A percentile compares a stretch with the other conserved stretches of the same genome.
phyloP scores from a whole-genome alignment of 179 eudicot genomes.

The Gypsophila paniculata region DNA sequence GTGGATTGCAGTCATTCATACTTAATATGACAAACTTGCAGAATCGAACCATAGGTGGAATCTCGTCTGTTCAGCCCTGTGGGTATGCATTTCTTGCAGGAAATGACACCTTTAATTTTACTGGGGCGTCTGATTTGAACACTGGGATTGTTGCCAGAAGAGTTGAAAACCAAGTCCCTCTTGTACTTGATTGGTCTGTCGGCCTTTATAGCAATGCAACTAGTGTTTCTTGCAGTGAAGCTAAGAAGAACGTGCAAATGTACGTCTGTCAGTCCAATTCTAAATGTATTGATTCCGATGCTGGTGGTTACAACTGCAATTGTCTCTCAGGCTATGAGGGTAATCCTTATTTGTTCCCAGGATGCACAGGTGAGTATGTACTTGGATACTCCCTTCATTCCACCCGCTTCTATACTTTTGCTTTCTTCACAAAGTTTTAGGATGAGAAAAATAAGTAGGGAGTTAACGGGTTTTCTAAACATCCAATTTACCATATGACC shows the following conservation, averaged over 20 bases:
- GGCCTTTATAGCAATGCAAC: conserved; percentile 13
- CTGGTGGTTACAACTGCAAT: conserved; percentile 42
- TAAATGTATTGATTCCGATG: conserved; percentile 23
- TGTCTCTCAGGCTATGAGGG: conserved; percentile 40
- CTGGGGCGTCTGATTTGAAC: conserved; percentile 20
- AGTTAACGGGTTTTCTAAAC: too few relatives aligned
- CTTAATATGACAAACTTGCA: conserved; percentile 12
- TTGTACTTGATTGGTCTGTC: conserved; percentile 47
- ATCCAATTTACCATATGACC: too few relatives aligned
- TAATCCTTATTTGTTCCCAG: conserved; percentile 45
- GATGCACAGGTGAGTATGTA: conserved; percentile 34
- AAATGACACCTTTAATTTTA: conserved; percentile 27
- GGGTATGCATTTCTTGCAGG: conserved; percentile 38
- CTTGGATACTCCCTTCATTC: background rate
- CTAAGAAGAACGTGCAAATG: conserved; percentile 20
- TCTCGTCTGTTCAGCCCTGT: conserved; percentile 29
- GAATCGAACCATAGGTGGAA: conserved; percentile 31
- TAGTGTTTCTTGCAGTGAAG: conserved; percentile 30
- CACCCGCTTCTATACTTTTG: background rate
- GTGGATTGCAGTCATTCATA: conserved; percentile 27
- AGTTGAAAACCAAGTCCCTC: conserved; percentile 27
- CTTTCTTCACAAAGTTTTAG: background rate
- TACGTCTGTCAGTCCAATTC: conserved; percentile 36
- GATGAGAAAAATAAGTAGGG: too few relatives aligned
- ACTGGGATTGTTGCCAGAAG: conserved; percentile 7